These are phyloP conservation scores for Aphanomyces invadans DNA, from an alignment of 352 stramenopile species.

Conservation along the genomic window DNA sequence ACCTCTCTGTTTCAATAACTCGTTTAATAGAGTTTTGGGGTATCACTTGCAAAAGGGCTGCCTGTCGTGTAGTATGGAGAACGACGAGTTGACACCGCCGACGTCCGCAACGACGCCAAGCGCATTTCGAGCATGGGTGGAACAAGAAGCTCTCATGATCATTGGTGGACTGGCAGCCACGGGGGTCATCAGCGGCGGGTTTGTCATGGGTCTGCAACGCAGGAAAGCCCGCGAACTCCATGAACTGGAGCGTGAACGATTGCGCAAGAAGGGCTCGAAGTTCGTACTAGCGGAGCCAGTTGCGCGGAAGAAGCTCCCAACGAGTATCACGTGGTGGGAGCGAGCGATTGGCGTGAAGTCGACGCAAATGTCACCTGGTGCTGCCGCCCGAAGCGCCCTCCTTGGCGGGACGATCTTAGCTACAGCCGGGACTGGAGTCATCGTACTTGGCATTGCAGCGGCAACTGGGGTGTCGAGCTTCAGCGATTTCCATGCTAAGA, in stretches of 20 bases:
- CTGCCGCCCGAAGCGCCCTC: slow-evolving; percentile 1
- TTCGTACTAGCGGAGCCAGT: neutral
- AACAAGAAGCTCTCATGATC: slow-evolving; percentile 3
- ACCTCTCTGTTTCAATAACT: slow-evolving; percentile 14
- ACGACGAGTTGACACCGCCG: too few relatives aligned
- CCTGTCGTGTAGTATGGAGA: neutral
- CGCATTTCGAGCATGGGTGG: neutral
- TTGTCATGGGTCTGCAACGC: neutral
- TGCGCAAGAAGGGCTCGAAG: neutral
- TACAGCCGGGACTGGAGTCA: neutral
- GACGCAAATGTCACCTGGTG: neutral
- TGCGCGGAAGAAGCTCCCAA: neutral
- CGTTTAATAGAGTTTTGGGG: neutral
- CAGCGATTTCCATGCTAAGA: slow-evolving; percentile 14
- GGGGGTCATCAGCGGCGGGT: neutral
- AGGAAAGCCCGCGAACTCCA: neutral
- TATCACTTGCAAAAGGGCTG: neutral
- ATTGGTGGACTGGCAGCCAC: neutral
- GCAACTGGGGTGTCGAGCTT: neutral
- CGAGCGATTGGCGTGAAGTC: slow-evolving; percentile 16
- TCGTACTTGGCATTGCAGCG: neutral
- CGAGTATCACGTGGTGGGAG: slow-evolving; percentile 23
- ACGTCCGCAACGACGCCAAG: neutral
- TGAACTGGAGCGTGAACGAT: neutral
- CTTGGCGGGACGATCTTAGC: slow-evolving; percentile 20